phyloP scores from a whole-genome alignment of 2,329 filamentous ascomycete genomes.

The Talaromyces sp. region DNA sequence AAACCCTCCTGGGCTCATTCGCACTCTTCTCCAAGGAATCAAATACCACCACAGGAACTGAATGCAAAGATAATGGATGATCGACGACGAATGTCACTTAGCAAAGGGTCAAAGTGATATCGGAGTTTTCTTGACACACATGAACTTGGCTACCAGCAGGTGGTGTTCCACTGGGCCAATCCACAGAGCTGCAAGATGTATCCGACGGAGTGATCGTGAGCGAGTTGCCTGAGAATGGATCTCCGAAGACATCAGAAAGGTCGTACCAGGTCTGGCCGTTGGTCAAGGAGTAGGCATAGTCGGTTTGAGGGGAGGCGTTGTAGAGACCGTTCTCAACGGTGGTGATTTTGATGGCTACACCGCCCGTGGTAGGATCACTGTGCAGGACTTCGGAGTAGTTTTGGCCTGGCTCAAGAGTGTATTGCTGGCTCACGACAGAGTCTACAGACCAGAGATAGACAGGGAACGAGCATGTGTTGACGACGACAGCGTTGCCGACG shows the following conservation, averaged over 20 bases:
- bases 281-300: conserved; percentile 42
- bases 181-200: conserved; percentile 26
- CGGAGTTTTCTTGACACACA: conserved; percentile 25
- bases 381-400: conserved; percentile 36
- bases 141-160: conserved; percentile 32
- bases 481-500: conserved; percentile 37
- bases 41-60: background rate
- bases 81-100: background rate
- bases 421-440: conserved; percentile 27
- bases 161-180: conserved; percentile 31
- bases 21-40: background rate
- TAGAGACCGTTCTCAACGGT: conserved; percentile 34
- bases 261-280: conserved; percentile 40
- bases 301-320: conserved; percentile 35
- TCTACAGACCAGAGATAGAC: conserved; percentile 42
- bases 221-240: conserved; percentile 35
- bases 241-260: conserved; percentile 42
- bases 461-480: conserved; percentile 36
- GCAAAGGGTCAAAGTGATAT: conserved; percentile 33
- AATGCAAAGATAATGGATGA: background rate
- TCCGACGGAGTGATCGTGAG: conserved; percentile 27
- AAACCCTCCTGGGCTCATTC: background rate
- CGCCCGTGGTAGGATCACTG: conserved; percentile 37
- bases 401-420: conserved; percentile 31
- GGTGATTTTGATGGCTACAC: conserved; percentile 44